A percentile compares a stretch with the other conserved stretches of the same genome.
These are phyloP conservation scores for Saccharum officinarum DNA, from an alignment of 176 grass and related monocot species.

Conservation along the genomic window DNA sequence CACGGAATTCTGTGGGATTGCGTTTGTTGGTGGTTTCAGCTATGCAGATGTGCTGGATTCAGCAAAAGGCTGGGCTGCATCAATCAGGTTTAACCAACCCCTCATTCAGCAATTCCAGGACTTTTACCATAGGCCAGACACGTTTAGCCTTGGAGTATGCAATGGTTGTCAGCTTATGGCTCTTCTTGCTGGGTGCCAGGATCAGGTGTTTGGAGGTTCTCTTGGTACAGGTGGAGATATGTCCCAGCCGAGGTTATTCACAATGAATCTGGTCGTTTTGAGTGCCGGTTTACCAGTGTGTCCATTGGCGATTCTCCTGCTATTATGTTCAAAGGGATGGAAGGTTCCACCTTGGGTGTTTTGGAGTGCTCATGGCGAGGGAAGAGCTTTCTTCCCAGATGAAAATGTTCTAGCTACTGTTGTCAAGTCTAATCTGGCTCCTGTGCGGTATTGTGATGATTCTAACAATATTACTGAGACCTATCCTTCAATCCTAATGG, in stretches of 20 bases:
- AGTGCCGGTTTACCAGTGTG: slow-evolving; percentile 82
- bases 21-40: slow-evolving; percentile 96
- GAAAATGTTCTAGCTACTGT: slow-evolving; percentile 50
- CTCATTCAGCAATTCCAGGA: slow-evolving; percentile 76
- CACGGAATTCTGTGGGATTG: slow-evolving; percentile 63
- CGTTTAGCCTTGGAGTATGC: slow-evolving; percentile 94
- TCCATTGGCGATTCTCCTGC: slow-evolving; percentile 62
- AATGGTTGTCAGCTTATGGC: slow-evolving; percentile 97
- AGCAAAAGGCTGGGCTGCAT: slow-evolving; percentile 89
- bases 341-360: slow-evolving; percentile 83
- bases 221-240: slow-evolving; percentile 63
- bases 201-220: slow-evolving; percentile 53
- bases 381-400: slow-evolving; percentile 83
- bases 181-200: slow-evolving; percentile 96
- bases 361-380: slow-evolving; percentile 85
- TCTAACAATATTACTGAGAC: slow-evolving; percentile 62
- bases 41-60: slow-evolving; percentile 91
- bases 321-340: slow-evolving; percentile 95
- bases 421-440: slow-evolving; percentile 65
- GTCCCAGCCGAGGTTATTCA: slow-evolving; percentile 91
- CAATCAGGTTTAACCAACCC: slow-evolving; percentile 85
- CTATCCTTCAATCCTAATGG: slow-evolving; percentile 97
- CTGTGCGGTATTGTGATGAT: slow-evolving; percentile 77
- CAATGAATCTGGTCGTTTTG: slow-evolving; percentile 86
- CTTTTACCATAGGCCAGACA: slow-evolving; percentile 76